Evolutionary conservation across 1,284 basidiomycete species (phyloP).

Genomic region (Fomitopsis pinicola): DNA sequence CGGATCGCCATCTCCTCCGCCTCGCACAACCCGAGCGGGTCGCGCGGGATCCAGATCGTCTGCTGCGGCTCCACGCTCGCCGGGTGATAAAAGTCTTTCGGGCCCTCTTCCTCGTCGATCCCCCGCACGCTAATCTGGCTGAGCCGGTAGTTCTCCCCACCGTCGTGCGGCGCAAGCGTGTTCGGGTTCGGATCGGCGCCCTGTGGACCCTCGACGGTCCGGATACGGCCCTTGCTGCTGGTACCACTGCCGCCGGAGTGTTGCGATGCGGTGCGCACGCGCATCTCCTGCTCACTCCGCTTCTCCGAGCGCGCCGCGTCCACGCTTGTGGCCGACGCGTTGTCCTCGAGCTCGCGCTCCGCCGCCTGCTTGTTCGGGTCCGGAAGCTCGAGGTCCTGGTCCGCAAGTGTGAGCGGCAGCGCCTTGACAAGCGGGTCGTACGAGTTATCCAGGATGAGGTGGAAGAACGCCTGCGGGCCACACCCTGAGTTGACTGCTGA

Average conservation of each 20-base stretch:
- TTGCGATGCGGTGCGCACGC: slow-evolving; percentile 1
- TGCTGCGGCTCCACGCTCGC: slow-evolving; percentile 72
- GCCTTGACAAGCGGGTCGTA: slow-evolving; percentile 61
- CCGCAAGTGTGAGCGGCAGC: slow-evolving; percentile 76
- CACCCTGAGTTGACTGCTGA: neutral
- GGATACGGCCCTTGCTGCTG: neutral
- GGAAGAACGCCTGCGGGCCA: slow-evolving; percentile 52
- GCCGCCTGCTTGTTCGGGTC: slow-evolving; percentile 17
- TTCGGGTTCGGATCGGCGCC: neutral
- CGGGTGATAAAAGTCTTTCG: slow-evolving; percentile 72
- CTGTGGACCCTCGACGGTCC: slow-evolving; percentile 4
- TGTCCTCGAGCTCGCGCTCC: slow-evolving; percentile 17
- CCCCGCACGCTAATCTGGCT: slow-evolving; percentile 6
- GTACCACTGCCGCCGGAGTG: neutral
- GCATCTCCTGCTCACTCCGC: slow-evolving; percentile 2
- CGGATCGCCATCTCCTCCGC: slow-evolving; percentile 60
- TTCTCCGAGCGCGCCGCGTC: slow-evolving; percentile 4
- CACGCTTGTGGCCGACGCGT: slow-evolving; percentile 10
- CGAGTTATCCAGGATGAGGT: slow-evolving; percentile 65
- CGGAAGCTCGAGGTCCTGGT: slow-evolving; percentile 48
- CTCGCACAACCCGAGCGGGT: slow-evolving; percentile 60
- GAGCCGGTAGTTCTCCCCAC: neutral
- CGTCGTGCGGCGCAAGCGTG: neutral
- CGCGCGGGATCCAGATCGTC: slow-evolving; percentile 78
- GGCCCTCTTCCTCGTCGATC: slow-evolving; percentile 26